phyloP scores from a whole-genome alignment of 768 basidiomycete species.

The Phylloporus scabripes region DNA sequence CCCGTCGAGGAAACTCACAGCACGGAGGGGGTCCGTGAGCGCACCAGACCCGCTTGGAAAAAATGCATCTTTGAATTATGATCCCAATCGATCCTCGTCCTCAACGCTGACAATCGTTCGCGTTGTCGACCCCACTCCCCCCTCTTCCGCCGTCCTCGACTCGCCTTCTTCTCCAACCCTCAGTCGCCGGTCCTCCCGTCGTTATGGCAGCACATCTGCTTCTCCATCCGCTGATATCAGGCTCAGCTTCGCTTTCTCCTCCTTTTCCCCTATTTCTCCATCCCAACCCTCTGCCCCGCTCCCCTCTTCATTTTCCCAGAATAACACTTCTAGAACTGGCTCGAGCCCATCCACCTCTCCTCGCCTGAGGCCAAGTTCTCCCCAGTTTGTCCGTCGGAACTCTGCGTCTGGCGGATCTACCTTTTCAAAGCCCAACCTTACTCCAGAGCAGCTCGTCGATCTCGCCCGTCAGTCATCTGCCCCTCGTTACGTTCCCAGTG shows the following conservation, averaged over 20 bases:
- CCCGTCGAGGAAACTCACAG: conserved; percentile 34
- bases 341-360: conserved; percentile 38
- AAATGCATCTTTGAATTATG: conserved; percentile 47
- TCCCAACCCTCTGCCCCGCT: conserved; percentile 17
- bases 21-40: conserved; percentile 61
- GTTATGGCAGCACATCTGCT: conserved; percentile 28
- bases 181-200: conserved; percentile 30
- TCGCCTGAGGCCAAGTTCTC: conserved; percentile 46
- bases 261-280: conserved; percentile 40
- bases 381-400: conserved; percentile 28
- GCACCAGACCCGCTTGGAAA: conserved; percentile 65
- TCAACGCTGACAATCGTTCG: conserved; percentile 74
- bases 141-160: conserved; percentile 17
- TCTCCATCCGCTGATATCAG: conserved; percentile 30
- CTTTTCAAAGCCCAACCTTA: conserved; percentile 45
- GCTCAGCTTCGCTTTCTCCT: conserved; percentile 62
- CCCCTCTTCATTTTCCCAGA: conserved; percentile 25
- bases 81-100: conserved; percentile 50
- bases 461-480: conserved; percentile 60
- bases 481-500: conserved; percentile 28
- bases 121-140: conserved; percentile 37
- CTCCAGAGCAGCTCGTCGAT: conserved; percentile 71
- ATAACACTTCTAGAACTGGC: conserved; percentile 27
- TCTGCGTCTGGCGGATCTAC: conserved; percentile 32
- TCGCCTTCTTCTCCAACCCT: conserved; percentile 22